Conservation (phyloP, 2,329 filamentous ascomycete species). For the Cucurbitaria berberidis region DNA sequence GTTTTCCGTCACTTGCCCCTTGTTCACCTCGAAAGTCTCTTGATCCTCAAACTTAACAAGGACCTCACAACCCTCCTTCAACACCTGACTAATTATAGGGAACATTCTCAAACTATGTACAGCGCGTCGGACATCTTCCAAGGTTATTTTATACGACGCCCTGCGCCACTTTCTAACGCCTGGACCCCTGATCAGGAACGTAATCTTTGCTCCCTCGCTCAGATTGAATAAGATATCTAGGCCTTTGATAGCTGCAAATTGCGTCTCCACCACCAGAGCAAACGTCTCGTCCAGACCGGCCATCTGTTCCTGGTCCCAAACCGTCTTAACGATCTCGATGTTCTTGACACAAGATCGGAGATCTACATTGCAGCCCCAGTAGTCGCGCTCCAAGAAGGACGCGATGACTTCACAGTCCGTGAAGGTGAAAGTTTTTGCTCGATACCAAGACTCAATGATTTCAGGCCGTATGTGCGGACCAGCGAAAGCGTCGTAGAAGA, state of each 20-base stretch:
- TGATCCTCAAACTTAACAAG: background rate
- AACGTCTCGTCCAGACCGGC: no score
- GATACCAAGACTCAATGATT: background rate
- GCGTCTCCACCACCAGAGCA: no score
- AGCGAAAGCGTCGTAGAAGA: background rate
- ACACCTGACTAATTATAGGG: background rate
- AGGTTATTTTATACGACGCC: background rate
- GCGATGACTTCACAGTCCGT: background rate
- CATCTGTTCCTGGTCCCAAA: no score
- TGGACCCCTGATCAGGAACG: background rate
- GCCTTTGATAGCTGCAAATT: no score
- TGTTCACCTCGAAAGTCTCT: background rate
- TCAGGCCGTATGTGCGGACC: background rate
- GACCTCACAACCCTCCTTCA: background rate
- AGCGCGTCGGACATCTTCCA: background rate
- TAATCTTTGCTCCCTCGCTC: background rate
- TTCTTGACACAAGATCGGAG: background rate
- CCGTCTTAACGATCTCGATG: background rate
- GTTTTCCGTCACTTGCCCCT: background rate
- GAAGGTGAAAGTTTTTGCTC: background rate
- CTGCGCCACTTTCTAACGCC: background rate
- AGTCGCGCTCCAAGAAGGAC: background rate
- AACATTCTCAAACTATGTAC: background rate
- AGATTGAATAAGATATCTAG: background rate
- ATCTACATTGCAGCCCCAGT: background rate